A percentile compares a stretch with the other conserved stretches of the same genome.
Conservation (phyloP, 768 basidiomycete genomes). For the Tricholoma flavovirens region DNA sequence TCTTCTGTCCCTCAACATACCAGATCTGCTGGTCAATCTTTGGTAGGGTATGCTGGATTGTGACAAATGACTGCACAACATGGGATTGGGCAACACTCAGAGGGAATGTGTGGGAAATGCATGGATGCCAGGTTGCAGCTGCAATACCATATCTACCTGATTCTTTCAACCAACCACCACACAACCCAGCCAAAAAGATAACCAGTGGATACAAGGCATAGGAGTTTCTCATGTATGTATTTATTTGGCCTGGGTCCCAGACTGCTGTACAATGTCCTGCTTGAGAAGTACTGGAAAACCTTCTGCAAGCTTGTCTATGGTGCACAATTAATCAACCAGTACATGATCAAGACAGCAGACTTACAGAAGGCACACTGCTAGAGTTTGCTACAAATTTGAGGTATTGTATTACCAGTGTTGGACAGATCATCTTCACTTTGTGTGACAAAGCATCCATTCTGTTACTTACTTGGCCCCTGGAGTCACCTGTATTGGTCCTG, state of each 20-base stretch:
- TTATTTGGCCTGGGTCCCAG: no score
- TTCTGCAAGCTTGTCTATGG: no score
- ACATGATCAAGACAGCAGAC: conserved; percentile 14
- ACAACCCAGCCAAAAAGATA: no score
- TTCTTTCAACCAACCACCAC: conserved; percentile 23
- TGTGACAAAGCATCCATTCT: conserved; percentile 26
- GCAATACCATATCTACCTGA: conserved; percentile 21
- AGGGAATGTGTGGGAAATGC: no score
- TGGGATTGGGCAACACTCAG: no score
- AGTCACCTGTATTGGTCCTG: conserved; percentile 17
- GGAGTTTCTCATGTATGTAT: no score
- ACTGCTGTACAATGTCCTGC: no score
- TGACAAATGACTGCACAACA: no score
- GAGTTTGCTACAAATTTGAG: conserved; percentile 30
- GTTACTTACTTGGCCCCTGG: conserved; percentile 25
- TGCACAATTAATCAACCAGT: conserved; percentile 23
- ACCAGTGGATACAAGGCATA: no score
- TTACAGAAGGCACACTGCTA: conserved; percentile 17
- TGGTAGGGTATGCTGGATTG: conserved; percentile 13
- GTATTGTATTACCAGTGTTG: conserved; percentile 26
- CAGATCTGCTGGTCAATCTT: conserved; percentile 21
- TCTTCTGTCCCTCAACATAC: no score
- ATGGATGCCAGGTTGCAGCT: no score
- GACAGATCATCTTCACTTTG: no score
- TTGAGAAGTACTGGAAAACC: conserved; percentile 20